These are phyloP conservation scores for Coemansia sp. DNA, from an alignment of 192 early-diverging fungal species.

Conservation along the genomic window DNA sequence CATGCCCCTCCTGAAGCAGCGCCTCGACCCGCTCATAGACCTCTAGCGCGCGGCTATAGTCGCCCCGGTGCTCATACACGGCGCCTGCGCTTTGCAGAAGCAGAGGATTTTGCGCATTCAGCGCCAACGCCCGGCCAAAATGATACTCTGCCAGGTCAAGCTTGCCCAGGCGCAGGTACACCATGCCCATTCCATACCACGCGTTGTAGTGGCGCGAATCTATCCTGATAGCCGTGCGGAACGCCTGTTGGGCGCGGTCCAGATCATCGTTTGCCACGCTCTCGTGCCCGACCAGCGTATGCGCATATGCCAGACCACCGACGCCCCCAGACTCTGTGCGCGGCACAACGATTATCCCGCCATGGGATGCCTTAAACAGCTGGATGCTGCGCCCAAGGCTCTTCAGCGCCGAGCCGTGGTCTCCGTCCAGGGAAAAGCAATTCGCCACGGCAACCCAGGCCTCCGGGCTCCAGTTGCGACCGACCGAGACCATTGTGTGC, in stretches of 20 bases:
- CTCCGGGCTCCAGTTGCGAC: conserved; percentile 66
- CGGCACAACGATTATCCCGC: conserved; percentile 24
- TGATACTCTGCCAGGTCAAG: conserved; percentile 68
- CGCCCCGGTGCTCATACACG: conserved; percentile 62
- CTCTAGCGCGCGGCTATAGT: conserved; percentile 54
- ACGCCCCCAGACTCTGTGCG: conserved; percentile 35
- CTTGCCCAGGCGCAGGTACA: conserved; percentile 72
- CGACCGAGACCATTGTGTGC: conserved; percentile 65
- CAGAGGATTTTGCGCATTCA: conserved; percentile 72
- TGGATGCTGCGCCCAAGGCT: conserved; percentile 76
- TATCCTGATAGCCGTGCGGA: conserved; percentile 66
- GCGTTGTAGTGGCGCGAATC: conserved; percentile 81
- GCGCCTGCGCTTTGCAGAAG: conserved; percentile 70
- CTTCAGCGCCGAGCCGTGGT: conserved; percentile 71
- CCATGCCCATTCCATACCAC: conserved; percentile 79
- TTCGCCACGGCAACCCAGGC: conserved; percentile 80
- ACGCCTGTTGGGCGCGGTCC: conserved; percentile 70
- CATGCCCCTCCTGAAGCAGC: conserved; percentile 36
- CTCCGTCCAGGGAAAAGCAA: conserved; percentile 68
- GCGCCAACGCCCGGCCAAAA: conserved; percentile 64
- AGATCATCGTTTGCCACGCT: conserved; percentile 69
- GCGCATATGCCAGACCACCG: conserved; percentile 62
- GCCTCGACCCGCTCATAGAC: conserved; percentile 63
- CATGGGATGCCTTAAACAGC: conserved; percentile 29
- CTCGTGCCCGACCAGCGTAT: conserved; percentile 84